Conservation (phyloP, 148 eudicot genomes). For the Rhododendron ferrugineum region DNA sequence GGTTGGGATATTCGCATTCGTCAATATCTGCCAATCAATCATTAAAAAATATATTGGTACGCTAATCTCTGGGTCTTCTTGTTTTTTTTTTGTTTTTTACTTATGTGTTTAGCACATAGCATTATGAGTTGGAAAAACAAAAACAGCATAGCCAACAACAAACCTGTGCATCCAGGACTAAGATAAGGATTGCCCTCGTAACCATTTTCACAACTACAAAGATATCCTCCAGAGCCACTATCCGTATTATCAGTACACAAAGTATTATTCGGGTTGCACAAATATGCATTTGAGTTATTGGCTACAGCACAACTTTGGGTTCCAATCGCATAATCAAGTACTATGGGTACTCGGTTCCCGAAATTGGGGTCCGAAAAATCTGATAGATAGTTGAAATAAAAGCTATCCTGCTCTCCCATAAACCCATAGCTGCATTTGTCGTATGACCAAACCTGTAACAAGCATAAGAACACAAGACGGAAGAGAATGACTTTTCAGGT, state of each 20-base stretch:
- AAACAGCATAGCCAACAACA: neutral
- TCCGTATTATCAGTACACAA: conserved; percentile 1
- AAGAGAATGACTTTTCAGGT: neutral
- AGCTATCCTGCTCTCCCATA: conserved; percentile 9
- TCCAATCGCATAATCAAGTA: conserved; percentile 33
- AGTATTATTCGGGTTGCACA: conserved; percentile 25
- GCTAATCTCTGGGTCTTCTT: too few species aligned
- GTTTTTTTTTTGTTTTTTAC: too few species aligned
- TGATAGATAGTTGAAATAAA: neutral
- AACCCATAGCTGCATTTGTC: conserved; percentile 19
- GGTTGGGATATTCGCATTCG: conserved; percentile 1
- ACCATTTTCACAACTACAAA: conserved; percentile 24
- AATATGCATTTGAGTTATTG: neutral
- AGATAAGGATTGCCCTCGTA: conserved; percentile 24
- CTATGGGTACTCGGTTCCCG: conserved; percentile 23
- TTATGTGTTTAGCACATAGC: too few species aligned
- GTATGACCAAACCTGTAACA: conserved; percentile 1
- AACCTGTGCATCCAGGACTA: conserved; percentile 21
- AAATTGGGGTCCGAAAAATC: conserved; percentile 16
- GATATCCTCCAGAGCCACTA: conserved; percentile 18
- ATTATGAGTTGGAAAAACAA: neutral
- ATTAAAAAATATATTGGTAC: too few species aligned
- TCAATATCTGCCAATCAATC: too few species aligned
- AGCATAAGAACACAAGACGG: neutral
- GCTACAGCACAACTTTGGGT: conserved; percentile 24